These are phyloP conservation scores for Capsicum pubescens DNA, from an alignment of 257 asterid genomes.

Conservation along the genomic window DNA sequence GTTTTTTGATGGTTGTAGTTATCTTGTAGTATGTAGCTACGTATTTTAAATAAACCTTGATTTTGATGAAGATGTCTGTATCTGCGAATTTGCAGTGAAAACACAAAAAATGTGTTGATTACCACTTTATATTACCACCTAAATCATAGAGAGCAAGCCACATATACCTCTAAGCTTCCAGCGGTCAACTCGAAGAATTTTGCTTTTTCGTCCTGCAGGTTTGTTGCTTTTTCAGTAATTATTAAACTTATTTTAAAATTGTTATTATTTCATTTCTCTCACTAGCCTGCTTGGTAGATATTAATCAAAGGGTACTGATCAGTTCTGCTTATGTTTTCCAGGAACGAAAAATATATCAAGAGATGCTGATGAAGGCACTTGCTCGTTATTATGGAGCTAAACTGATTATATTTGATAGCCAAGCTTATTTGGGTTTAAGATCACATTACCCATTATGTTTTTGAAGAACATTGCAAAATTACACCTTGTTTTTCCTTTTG, in stretches of 20 bases:
- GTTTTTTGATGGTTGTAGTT: neutral
- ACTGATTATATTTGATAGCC: slow-evolving; percentile 74
- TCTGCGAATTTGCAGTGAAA: slow-evolving; percentile 66
- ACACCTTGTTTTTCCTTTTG: neutral
- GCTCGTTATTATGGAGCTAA: slow-evolving; percentile 86
- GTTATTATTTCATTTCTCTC: neutral
- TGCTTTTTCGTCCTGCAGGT: slow-evolving; percentile 97
- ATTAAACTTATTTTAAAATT: neutral
- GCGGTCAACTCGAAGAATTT: slow-evolving; percentile 77
- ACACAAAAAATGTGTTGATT: slow-evolving; percentile 76
- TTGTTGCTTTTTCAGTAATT: slow-evolving; percentile 21
- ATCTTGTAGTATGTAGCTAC: neutral
- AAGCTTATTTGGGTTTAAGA: slow-evolving; percentile 73
- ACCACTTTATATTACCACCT: slow-evolving; percentile 79
- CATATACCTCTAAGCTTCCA: slow-evolving; percentile 71
- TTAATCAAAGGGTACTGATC: neutral
- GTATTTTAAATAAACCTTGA: neutral
- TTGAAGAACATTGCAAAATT: neutral
- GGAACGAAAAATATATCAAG: slow-evolving; percentile 92
- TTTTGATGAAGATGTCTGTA: slow-evolving; percentile 23
- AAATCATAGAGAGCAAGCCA: slow-evolving; percentile 69
- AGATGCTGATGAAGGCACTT: slow-evolving; percentile 85
- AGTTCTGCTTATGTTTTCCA: slow-evolving; percentile 32
- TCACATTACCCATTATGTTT: neutral
- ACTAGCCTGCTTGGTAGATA: neutral